Conservation (phyloP, 768 basidiomycete genomes). For the Lactarius hengduanensis region DNA sequence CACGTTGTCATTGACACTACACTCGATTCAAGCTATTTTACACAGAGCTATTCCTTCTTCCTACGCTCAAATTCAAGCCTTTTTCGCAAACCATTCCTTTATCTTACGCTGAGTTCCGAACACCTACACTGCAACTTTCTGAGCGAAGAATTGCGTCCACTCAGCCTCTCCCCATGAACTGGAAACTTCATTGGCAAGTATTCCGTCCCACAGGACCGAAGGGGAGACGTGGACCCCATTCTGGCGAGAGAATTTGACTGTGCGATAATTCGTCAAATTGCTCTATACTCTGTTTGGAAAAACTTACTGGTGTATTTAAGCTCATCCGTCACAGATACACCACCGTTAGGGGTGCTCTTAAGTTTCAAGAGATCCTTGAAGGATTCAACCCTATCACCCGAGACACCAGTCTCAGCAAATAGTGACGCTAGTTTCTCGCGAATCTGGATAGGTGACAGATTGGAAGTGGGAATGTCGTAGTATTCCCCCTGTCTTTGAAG, state of each 20-base stretch:
- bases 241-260: constrained; percentile 90
- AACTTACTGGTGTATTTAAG: constrained; percentile 84
- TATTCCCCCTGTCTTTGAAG: constrained; percentile 76
- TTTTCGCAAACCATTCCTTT: neutral
- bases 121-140: constrained; percentile 45
- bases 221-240: constrained; percentile 93
- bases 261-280: neutral
- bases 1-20: neutral
- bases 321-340: constrained; percentile 78
- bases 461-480: constrained; percentile 72
- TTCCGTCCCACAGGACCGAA: constrained; percentile 74
- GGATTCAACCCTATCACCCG: constrained; percentile 46
- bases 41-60: neutral
- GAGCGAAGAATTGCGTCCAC: constrained; percentile 72
- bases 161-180: constrained; percentile 81
- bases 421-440: constrained; percentile 69
- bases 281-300: neutral
- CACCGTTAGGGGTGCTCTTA: constrained; percentile 71
- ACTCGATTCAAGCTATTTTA: constrained; percentile 6
- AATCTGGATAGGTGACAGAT: constrained; percentile 65
- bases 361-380: constrained; percentile 63
- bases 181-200: constrained; percentile 67
- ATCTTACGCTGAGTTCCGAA: constrained; percentile 33
- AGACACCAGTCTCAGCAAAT: constrained; percentile 50
- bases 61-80: neutral